phyloP scores from a whole-genome alignment of 2,329 filamentous ascomycete species.

The Paraconiothyrium sp. region DNA sequence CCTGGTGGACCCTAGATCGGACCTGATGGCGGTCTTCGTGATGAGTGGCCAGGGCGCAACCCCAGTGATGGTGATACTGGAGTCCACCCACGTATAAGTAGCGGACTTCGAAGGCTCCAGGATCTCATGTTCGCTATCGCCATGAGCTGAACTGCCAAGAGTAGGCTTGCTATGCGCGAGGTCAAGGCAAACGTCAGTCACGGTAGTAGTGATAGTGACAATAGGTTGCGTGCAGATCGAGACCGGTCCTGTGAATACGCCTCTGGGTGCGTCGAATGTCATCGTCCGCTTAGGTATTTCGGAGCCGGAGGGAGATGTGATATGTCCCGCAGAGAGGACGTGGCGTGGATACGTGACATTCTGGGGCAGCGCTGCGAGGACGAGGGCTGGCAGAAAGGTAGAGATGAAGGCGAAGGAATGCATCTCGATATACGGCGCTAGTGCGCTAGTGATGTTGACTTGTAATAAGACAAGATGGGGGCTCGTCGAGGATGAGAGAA shows the following conservation, averaged over 20 bases:
- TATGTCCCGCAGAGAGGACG: neutral
- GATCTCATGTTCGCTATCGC: neutral
- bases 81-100: neutral
- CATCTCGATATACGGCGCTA: constrained; percentile 9
- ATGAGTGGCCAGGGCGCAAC: neutral
- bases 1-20: neutral
- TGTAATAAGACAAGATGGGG: constrained; percentile 3
- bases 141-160: neutral
- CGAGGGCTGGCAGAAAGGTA: neutral
- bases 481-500: constrained; percentile 3
- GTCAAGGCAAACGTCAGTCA: neutral
- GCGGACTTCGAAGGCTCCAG: neutral
- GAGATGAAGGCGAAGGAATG: constrained; percentile 13
- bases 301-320: neutral
- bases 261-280: too few relatives aligned
- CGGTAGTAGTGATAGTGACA: constrained; percentile 5
- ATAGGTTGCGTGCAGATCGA: constrained; percentile 2
- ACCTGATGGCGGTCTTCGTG: neutral
- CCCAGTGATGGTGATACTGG: neutral
- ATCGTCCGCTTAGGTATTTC: neutral
- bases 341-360: neutral
- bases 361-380: neutral
- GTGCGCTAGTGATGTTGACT: constrained; percentile 9
- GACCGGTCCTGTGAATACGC: neutral
- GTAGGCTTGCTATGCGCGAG: neutral